Evolutionary conservation across 306 rosid species (phyloP).

Genomic region (Begonia masoniana): DNA sequence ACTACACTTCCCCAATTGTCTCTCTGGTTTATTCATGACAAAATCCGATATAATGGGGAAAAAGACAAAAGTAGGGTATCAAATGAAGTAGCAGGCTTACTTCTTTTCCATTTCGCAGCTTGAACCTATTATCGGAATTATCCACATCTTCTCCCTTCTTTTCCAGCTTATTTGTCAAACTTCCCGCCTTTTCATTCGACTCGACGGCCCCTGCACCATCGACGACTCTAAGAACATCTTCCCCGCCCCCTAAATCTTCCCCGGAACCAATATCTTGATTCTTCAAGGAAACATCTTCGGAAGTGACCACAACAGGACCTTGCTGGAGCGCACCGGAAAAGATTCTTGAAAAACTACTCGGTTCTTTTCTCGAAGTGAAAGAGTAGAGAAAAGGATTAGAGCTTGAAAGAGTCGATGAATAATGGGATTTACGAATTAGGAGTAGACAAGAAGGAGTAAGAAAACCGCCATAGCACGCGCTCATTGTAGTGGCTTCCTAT

Average conservation of each 20-base stretch:
- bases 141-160: slow-evolving; percentile 39
- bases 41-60: not conserved
- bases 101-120: slow-evolving; percentile 81
- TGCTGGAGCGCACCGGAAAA: not conserved
- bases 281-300: slow-evolving; percentile 12
- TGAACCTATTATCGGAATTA: slow-evolving; percentile 42
- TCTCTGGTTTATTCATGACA: slow-evolving; percentile 1
- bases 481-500: too few relatives aligned
- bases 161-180: slow-evolving; percentile 17
- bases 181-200: slow-evolving; percentile 13
- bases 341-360: not conserved
- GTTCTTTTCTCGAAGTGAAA: not conserved
- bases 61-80: not conserved
- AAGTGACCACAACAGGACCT: slow-evolving; percentile 10
- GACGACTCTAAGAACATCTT: slow-evolving; percentile 4
- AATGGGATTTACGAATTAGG: too few relatives aligned
- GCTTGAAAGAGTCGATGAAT: too few relatives aligned
- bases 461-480: too few relatives aligned
- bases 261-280: slow-evolving; percentile 4
- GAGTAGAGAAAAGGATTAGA: too few relatives aligned
- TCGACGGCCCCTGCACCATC: slow-evolving; percentile 14
- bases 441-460: too few relatives aligned
- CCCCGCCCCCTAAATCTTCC: slow-evolving; percentile 8
- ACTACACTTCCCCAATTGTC: not conserved
- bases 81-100: slow-evolving; percentile 13